A percentile compares a stretch with the other conserved stretches of the same genome.
These are phyloP conservation scores for Nephelium lappaceum DNA, from an alignment of 345 rosid genomes.

Conservation along the genomic window DNA sequence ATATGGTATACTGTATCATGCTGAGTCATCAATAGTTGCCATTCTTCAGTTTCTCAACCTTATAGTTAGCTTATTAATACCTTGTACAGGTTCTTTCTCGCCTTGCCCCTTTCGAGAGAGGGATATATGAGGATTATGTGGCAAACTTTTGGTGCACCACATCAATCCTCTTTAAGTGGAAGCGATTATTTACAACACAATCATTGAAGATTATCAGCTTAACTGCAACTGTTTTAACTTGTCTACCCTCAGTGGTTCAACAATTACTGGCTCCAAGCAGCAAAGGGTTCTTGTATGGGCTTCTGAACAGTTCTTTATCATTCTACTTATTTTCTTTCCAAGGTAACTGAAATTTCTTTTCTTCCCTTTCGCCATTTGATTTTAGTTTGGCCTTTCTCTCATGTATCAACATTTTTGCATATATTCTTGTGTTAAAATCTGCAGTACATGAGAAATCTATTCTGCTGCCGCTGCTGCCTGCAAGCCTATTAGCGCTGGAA, in stretches of 20 bases:
- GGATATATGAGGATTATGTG: constrained; percentile 95
- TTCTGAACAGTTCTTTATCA: constrained; percentile 80
- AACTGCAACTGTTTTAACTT: constrained; percentile 58
- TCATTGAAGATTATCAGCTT: constrained; percentile 64
- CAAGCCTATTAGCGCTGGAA: constrained; percentile 72
- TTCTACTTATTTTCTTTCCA: constrained; percentile 93
- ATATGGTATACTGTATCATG: neutral
- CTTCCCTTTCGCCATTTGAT: neutral
- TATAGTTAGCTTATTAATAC: constrained; percentile 17
- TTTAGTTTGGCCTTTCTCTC: constrained; percentile 6
- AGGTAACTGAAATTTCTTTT: constrained; percentile 43
- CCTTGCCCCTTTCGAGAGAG: constrained; percentile 97
- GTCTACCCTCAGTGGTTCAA: constrained; percentile 88
- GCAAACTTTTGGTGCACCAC: constrained; percentile 97
- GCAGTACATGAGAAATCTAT: constrained; percentile 99
- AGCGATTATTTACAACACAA: constrained; percentile 61
- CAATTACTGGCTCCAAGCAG: constrained; percentile 77
- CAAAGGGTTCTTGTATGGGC: constrained; percentile 78
- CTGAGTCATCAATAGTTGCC: neutral
- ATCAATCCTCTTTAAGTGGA: constrained; percentile 85
- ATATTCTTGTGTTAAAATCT: constrained; percentile 13
- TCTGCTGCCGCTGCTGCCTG: constrained; percentile 86
- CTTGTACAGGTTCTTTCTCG: constrained; percentile 73
- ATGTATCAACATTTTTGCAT: constrained; percentile 10
- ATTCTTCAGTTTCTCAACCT: neutral